Base-by-base conservation (phyloP, 768 basidiomycete genomes). In the Pulveroboletus sp. region DNA sequence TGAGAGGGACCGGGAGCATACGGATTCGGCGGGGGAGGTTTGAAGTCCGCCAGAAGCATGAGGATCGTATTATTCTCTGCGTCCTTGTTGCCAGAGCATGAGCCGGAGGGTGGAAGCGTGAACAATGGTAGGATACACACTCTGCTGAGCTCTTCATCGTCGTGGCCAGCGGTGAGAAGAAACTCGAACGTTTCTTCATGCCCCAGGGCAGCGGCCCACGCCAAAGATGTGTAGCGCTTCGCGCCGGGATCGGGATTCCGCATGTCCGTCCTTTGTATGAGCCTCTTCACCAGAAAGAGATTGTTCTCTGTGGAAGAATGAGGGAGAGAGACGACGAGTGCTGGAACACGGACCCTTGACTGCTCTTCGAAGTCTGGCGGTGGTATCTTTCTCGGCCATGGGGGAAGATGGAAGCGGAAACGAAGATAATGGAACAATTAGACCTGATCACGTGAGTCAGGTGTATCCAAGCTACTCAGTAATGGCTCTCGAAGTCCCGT, bases 171-270 rank as follows among this genome's bases (percentile, higher is more conserved):
- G 53, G 75, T 80, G 44, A 95, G 73, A 46, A 97, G 74, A 69
- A 86, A 97, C 61, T 97, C 93, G 57, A 95, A 97, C 2, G 90
- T 93, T 63, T 95, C 94, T 62, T 94, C 86, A 52, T 90, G 84
- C 0, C 90, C 92, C 33, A 90, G 79, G 1, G 87, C 80, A 19
- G 93, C 93, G 2, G 94, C 84, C 93, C 92, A 97, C 5, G 92
- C 90, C 9, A 97, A 69, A 12, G 90, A 93, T 0, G 94, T 97
- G 63, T 87, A 86, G 8, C 90, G 79, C 55, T 79, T 80, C 20
- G 81, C 72, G 14, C 76, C 78, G 11, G 85, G 75, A 69, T 97
- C 94, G 9, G 91, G 84, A 69, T 97, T 97, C 19, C 94, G 82
- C 75, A 97, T 82, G 61, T 97, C 93, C 9, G 86, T 86, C 58